A percentile compares a stretch with the other conserved stretches of the same genome.
Conservation (phyloP, 176 grass and related monocot species). For the Bolboschoenus planiculmis region DNA sequence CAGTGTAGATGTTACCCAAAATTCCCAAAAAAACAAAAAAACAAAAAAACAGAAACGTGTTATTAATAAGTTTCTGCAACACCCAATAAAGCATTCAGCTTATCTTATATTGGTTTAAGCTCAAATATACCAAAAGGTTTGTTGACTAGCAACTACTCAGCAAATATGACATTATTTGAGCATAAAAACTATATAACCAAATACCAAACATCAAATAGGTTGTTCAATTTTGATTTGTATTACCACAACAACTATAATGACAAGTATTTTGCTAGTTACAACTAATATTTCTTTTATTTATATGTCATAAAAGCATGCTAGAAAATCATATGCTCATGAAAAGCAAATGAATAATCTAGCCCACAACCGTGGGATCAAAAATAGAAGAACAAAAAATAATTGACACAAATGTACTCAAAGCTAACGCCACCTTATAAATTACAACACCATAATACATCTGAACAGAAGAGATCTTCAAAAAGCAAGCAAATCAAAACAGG, state of each 20-base stretch:
- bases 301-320: background rate
- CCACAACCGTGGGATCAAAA: background rate
- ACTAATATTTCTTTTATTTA: slow-evolving; percentile 7
- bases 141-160: background rate
- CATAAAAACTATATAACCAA: background rate
- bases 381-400: background rate
- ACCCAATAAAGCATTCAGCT: too few species aligned
- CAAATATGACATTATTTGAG: background rate
- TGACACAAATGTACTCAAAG: background rate
- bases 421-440: slow-evolving; percentile 15
- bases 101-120: too few species aligned
- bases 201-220: background rate
- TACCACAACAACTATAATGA: background rate
- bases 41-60: too few species aligned
- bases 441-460: slow-evolving; percentile 4
- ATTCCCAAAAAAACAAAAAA: background rate
- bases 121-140: background rate
- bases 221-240: background rate
- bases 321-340: background rate
- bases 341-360: background rate
- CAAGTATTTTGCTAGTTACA: slow-evolving; percentile 10
- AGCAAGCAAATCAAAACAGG: slow-evolving; percentile 1
- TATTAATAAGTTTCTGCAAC: too few species aligned
- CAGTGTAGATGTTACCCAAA: too few species aligned
- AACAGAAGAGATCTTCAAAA: background rate